Conservation (phyloP, 495 filamentous ascomycete species). For the Neurospora sp. region DNA sequence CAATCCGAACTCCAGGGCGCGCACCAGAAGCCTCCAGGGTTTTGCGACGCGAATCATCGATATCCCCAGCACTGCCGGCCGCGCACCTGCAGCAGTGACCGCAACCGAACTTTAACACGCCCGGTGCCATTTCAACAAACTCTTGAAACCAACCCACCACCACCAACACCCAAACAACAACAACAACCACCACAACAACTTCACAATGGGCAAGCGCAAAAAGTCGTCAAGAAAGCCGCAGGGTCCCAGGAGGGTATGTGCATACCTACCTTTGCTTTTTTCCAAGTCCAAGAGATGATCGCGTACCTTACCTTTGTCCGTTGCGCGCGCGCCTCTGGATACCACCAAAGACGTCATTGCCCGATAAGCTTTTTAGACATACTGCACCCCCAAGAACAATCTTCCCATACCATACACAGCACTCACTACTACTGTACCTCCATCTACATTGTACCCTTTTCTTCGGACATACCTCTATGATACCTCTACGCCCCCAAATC, state of each 20-base stretch:
- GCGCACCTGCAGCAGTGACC: not conserved
- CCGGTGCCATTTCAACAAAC: not conserved
- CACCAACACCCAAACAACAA: not conserved
- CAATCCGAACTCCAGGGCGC: not conserved
- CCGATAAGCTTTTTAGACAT: not conserved
- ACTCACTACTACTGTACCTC: not conserved
- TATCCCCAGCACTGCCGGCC: not conserved
- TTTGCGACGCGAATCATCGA: not conserved
- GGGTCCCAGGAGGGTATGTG: constrained; percentile 67
- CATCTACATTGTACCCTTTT: not conserved
- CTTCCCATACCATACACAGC: not conserved
- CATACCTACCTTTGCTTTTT: not conserved
- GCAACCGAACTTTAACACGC: not conserved
- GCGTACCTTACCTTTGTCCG: not conserved
- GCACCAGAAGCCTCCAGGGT: not conserved
- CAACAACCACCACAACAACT: not conserved
- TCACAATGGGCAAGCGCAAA: constrained; percentile 78
- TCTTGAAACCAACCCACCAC: not conserved
- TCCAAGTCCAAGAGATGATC: not conserved
- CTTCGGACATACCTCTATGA: no score
- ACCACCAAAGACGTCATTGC: not conserved
- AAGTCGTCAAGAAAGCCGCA: constrained; percentile 79
- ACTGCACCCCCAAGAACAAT: not conserved
- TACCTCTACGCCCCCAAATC: no score
- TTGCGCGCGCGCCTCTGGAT: not conserved